Conservation (phyloP, 2,329 filamentous ascomycete genomes). For the Colletotrichum siamense region DNA sequence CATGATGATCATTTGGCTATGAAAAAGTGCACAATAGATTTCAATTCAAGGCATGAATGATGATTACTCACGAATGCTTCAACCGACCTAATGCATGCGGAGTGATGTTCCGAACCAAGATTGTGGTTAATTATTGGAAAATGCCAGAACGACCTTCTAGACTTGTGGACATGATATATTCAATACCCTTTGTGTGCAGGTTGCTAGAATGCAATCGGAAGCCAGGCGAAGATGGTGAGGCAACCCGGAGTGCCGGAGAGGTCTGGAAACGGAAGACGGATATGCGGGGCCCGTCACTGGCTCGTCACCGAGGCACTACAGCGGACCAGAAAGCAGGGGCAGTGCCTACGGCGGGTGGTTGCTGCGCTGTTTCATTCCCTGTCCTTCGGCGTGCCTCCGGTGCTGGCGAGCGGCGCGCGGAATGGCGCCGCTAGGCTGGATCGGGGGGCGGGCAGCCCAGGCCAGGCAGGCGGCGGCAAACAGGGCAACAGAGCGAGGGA, state of each 20-base stretch:
- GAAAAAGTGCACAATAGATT: background rate
- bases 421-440: conserved; percentile 1
- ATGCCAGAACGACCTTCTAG: background rate
- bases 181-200: background rate
- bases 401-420: background rate
- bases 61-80: background rate
- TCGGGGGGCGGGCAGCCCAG: background rate
- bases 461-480: background rate
- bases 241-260: background rate
- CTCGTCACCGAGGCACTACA: background rate
- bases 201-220: background rate
- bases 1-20: background rate
- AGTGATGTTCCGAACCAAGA: background rate
- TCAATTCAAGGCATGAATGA: background rate
- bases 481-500: background rate
- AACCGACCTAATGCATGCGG: background rate
- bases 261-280: background rate
- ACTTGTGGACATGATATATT: background rate
- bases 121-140: background rate
- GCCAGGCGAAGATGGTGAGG: background rate
- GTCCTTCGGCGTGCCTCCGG: background rate
- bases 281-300: background rate
- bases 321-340: background rate
- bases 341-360: background rate
- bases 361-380: background rate